Conservation (phyloP, 169 alveolate species). For the Babesia sp. region DNA sequence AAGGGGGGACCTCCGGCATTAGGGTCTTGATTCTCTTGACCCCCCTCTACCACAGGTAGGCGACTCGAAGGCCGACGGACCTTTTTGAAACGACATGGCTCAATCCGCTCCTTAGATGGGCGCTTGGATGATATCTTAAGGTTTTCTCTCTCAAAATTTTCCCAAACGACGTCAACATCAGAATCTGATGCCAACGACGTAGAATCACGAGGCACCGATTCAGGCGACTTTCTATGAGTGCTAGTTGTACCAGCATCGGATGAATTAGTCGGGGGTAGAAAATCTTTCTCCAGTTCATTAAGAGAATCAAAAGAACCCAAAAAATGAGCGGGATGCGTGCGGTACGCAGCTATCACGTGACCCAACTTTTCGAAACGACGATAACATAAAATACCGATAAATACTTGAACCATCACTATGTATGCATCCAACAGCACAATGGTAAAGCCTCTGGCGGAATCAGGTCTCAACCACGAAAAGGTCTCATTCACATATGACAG, state of each 20-base stretch:
- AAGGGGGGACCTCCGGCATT: not conserved
- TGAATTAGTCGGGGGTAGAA: slow-evolving; percentile 5
- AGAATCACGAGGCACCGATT: not conserved
- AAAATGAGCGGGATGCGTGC: slow-evolving; percentile 13
- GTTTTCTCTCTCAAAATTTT: not conserved
- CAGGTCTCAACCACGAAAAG: slow-evolving; percentile 11
- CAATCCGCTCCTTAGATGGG: slow-evolving; percentile 14
- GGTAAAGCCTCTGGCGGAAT: slow-evolving; percentile 10
- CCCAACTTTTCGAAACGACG: slow-evolving; percentile 43
- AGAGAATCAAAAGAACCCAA: slow-evolving; percentile 9
- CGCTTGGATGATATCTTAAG: not conserved
- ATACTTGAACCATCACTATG: slow-evolving; percentile 16
- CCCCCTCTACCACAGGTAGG: not conserved
- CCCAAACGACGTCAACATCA: slow-evolving; percentile 1
- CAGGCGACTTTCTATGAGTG: not conserved
- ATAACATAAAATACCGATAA: slow-evolving; percentile 37
- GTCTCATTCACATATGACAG: not conserved
- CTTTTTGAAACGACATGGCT: slow-evolving; percentile 18
- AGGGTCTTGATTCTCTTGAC: not conserved
- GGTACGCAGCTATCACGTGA: slow-evolving; percentile 17
- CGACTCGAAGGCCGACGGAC: not conserved
- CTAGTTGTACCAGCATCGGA: not conserved
- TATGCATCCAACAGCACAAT: slow-evolving; percentile 23
- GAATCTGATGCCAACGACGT: not conserved
- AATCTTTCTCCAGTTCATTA: slow-evolving; percentile 16